These are phyloP conservation scores for Dictyophora rubrovolvata DNA, from an alignment of 768 basidiomycete genomes.

Conservation along the genomic window DNA sequence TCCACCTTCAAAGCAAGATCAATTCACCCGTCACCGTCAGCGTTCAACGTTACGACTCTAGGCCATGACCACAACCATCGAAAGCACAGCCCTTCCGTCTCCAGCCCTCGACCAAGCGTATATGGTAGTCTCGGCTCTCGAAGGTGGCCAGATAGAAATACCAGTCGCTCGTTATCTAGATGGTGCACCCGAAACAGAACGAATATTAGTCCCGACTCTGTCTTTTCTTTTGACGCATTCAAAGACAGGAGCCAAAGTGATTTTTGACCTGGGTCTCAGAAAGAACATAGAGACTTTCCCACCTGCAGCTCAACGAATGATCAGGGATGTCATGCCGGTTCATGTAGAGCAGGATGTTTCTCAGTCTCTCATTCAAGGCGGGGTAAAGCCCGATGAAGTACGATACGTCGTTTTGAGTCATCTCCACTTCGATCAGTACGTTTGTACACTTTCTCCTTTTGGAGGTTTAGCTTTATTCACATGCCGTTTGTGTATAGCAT, in stretches of 20 bases:
- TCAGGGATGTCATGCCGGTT: slow-evolving; percentile 13
- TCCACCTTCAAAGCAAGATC: no score
- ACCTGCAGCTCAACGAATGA: slow-evolving; percentile 21
- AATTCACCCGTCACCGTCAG: no score
- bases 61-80: no score
- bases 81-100: no score
- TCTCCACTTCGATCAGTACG: slow-evolving; percentile 37
- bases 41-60: no score
- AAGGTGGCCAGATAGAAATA: slow-evolving; percentile 36
- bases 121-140: slow-evolving; percentile 45
- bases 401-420: slow-evolving; percentile 40
- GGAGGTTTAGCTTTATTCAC: not conserved
- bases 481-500: slow-evolving; percentile 14
- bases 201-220: slow-evolving; percentile 32
- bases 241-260: slow-evolving; percentile 23
- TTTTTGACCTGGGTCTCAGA: slow-evolving; percentile 51
- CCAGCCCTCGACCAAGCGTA: slow-evolving; percentile 37
- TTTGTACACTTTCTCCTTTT: slow-evolving; percentile 1
- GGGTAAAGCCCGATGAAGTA: slow-evolving; percentile 32
- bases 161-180: slow-evolving; percentile 29
- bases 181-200: slow-evolving; percentile 21
- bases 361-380: slow-evolving; percentile 43
- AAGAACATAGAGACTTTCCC: slow-evolving; percentile 35
- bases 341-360: slow-evolving; percentile 22
- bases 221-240: slow-evolving; percentile 46